Evolutionary conservation across 352 stramenopile genomes (phyloP).

Genomic region (Phytophthora constricta): DNA sequence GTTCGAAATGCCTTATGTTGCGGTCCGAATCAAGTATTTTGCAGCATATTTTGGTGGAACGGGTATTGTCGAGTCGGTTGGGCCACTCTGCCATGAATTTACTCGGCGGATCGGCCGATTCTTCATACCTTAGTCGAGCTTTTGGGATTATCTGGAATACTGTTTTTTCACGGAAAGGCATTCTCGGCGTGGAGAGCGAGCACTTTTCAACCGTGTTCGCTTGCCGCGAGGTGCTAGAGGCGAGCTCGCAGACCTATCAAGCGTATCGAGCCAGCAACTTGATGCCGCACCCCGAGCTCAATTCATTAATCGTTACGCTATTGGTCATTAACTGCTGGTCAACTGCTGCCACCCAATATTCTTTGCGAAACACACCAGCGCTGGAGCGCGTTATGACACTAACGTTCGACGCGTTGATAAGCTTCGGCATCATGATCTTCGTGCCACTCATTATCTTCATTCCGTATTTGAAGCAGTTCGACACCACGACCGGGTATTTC

Average conservation of each 20-base stretch:
- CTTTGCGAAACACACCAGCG: conserved; percentile 17
- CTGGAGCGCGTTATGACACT: conserved; percentile 16
- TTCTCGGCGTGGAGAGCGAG: conserved; percentile 37
- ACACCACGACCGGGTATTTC: conserved; percentile 16
- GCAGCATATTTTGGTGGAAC: background rate
- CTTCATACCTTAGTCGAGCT: too few species aligned
- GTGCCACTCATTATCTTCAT: conserved; percentile 25
- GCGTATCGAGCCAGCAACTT: conserved; percentile 30
- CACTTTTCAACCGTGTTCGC: conserved; percentile 34
- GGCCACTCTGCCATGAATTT: too few species aligned
- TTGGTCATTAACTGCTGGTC: conserved; percentile 33
- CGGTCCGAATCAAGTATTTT: conserved; percentile 19
- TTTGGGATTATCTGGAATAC: too few species aligned
- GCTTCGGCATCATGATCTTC: conserved; percentile 22
- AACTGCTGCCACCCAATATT: conserved; percentile 27
- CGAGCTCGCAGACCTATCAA: conserved; percentile 38
- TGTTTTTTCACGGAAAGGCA: conserved; percentile 14
- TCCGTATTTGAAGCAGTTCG: conserved; percentile 24
- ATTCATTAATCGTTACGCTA: conserved; percentile 19
- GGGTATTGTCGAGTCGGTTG: background rate
- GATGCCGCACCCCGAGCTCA: conserved; percentile 14
- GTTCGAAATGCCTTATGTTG: conserved; percentile 18
- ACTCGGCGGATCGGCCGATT: background rate
- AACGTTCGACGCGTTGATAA: conserved; percentile 21
- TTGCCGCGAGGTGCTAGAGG: conserved; percentile 23